Conservation (phyloP, 352 stramenopile genomes). For the Phytopythium kandeliae region DNA sequence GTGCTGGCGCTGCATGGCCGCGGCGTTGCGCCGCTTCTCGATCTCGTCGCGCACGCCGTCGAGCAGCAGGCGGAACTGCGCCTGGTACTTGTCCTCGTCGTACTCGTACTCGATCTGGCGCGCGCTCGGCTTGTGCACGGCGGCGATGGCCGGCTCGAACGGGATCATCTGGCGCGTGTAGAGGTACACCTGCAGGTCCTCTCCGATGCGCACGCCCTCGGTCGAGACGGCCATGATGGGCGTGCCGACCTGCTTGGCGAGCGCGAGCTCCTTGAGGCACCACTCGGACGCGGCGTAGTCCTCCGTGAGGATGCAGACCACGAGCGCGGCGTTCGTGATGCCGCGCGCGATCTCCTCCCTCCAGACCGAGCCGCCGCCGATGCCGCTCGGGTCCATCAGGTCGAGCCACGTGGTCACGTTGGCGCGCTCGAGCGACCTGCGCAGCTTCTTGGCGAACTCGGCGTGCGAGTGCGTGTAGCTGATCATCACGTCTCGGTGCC, state of each 20-base stretch:
- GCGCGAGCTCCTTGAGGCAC: constrained; percentile 75
- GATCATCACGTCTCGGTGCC: constrained; percentile 82
- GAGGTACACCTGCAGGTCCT: constrained; percentile 82
- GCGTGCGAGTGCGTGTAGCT: constrained; percentile 83
- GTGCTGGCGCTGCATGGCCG: constrained; percentile 58
- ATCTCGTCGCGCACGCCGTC: constrained; percentile 74
- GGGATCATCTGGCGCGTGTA: constrained; percentile 82
- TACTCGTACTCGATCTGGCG: constrained; percentile 65
- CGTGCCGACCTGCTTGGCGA: constrained; percentile 63
- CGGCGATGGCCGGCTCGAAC: constrained; percentile 67
- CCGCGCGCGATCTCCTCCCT: constrained; percentile 75
- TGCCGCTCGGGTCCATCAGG: constrained; percentile 76
- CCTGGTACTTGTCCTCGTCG: constrained; percentile 42
- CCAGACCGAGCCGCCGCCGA: constrained; percentile 75
- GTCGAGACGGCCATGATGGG: constrained; percentile 67
- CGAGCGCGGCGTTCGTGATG: constrained; percentile 67
- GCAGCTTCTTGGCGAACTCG: constrained; percentile 78
- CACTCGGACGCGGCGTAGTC: constrained; percentile 69
- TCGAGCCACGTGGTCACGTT: constrained; percentile 86
- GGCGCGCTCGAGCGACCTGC: constrained; percentile 54
- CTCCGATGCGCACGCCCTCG: constrained; percentile 44
- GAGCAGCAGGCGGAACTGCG: constrained; percentile 59
- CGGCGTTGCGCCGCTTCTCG: constrained; percentile 60
- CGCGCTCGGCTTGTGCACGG: constrained; percentile 43
- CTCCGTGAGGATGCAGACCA: constrained; percentile 70